Base-by-base conservation (phyloP, 2,329 filamentous ascomycete genomes). In the Fusarium sp. region DNA sequence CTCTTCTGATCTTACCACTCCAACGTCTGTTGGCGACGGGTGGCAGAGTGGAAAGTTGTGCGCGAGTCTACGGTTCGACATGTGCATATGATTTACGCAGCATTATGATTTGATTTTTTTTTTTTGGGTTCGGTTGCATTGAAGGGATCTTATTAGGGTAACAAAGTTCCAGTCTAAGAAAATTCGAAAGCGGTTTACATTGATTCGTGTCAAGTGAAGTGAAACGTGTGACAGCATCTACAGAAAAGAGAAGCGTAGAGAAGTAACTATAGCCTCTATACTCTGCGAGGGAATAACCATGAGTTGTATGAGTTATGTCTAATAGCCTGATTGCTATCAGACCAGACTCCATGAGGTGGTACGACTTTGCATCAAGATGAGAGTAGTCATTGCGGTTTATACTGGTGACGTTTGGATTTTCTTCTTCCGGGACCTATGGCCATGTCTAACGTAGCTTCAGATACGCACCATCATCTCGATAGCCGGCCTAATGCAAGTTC, bases 91-190 rank as follows among this genome's bases (percentile, higher is more conserved):
- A 63, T 57, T 67, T 61, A 58, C 43, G 35, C 44, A 61, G 56
- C 56, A 45, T 45, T 33, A 47, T 43, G 57, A 49, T 46, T 29
- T 29, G 9, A 10, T 29, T 48, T 35, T 21, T 53, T 54, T 50
- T 60, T 31, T 52, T 52, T 59, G 49, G 50, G 41, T 51, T 50
- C 51, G 52, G 53, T 50, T 57, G 48, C 56, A 52, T 50, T 59
- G 55, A 23, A 41, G 47, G 42, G 44, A 63, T 54, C 44, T 41
- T 41, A 43, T n/a, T 19, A 37, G 51, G 48, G 38, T 13, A 49
- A 52, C 15, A 29, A 27, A 37, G 29, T 39, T 53, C 33, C 14
- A 59, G 54, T 37, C 37, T 23, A 39, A 54, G 35, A 44, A 58
- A 61, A 49, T 50, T 61, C 14, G 50, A 50, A 63, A 56, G 47